phyloP scores from a whole-genome alignment of 768 basidiomycete genomes.

The Myochromella boudieri region DNA sequence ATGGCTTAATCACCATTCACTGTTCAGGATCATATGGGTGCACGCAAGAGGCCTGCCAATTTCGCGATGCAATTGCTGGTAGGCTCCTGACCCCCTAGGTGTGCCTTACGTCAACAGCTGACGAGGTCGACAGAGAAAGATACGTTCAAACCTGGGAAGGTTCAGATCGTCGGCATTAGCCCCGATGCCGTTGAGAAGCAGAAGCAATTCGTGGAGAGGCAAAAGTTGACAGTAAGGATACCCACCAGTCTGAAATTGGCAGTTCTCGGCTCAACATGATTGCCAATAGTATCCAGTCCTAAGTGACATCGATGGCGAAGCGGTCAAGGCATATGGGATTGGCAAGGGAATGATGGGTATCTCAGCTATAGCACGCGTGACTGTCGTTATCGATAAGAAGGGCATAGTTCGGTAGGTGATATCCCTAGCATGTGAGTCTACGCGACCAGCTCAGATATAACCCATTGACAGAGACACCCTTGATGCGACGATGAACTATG shows the following conservation, averaged over 20 bases:
- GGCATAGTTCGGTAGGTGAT: constrained; percentile 63
- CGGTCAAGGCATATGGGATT: constrained; percentile 64
- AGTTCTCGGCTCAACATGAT: no score
- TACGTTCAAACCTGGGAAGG: constrained; percentile 61
- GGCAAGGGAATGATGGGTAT: constrained; percentile 69
- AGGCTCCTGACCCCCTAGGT: constrained; percentile 17
- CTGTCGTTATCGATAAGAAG: constrained; percentile 73
- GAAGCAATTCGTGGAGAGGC: constrained; percentile 69
- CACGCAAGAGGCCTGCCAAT: constrained; percentile 79
- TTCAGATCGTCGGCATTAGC: constrained; percentile 74
- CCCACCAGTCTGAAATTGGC: no score
- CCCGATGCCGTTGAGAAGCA: constrained; percentile 72
- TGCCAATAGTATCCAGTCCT: constrained; percentile 70
- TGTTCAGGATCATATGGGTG: constrained; percentile 69
- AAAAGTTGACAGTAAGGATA: constrained; percentile 61
- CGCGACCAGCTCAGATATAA: constrained; percentile 1
- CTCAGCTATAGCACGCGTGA: constrained; percentile 56
- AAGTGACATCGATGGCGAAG: constrained; percentile 65
- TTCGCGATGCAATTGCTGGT: constrained; percentile 78
- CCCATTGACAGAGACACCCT: constrained; percentile 48
- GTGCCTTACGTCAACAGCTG: neutral
- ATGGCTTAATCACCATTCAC: neutral
- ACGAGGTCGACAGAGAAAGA: constrained; percentile 49
- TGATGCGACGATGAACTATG: constrained; percentile 60
- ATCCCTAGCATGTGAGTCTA: neutral